These are phyloP conservation scores for Botrytis cinerea DNA, from an alignment of 2,329 filamentous ascomycete genomes.

Conservation along the genomic window DNA sequence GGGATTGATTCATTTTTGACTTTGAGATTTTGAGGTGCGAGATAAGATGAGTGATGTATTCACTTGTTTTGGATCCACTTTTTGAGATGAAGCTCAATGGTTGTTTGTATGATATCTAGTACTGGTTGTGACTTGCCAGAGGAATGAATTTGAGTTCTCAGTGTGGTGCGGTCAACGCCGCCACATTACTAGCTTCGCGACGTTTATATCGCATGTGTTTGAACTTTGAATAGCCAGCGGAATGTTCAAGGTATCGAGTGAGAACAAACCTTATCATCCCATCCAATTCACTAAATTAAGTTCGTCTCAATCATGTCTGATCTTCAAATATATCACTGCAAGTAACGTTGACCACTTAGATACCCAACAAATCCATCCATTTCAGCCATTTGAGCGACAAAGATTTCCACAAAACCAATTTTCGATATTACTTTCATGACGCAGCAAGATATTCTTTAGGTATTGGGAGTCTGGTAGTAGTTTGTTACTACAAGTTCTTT, in stretches of 20 bases:
- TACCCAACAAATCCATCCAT: neutral
- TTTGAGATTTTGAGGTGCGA: neutral
- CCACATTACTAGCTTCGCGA: neutral
- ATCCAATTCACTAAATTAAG: neutral
- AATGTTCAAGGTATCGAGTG: neutral
- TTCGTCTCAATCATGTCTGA: neutral
- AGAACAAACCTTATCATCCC: neutral
- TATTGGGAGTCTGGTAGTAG: neutral
- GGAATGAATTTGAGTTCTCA: neutral
- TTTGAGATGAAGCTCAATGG: neutral
- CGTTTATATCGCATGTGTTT: neutral
- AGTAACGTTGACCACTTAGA: neutral
- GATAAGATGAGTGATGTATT: neutral
- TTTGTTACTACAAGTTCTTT: fast-evolving
- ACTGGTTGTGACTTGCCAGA: neutral
- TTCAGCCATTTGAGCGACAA: neutral
- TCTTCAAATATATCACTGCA: neutral
- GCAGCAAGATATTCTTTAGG: neutral
- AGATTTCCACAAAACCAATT: neutral
- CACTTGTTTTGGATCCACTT: neutral
- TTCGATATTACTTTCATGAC: neutral
- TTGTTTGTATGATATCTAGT: neutral
- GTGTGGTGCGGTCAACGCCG: neutral
- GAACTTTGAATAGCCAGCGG: neutral
- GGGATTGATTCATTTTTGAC: neutral